Base-by-base conservation (phyloP, 768 basidiomycete species). In the Mycena vitilis region DNA sequence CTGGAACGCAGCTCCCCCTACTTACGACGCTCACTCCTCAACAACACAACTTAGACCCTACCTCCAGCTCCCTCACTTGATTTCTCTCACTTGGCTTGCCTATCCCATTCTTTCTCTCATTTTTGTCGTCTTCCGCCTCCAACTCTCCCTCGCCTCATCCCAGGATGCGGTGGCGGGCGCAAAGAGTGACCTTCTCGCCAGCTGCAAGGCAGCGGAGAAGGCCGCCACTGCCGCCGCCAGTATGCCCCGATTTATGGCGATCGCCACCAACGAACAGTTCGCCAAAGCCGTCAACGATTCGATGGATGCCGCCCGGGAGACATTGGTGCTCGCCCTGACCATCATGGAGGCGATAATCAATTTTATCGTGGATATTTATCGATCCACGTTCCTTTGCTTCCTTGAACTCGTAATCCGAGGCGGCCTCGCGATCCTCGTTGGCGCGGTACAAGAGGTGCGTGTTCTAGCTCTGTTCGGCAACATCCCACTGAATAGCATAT, bases 361-460 rank as follows among this genome's bases (percentile, higher is more conserved):
- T 74, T 98, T 99, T 79, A 87, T 98, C 71, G 87, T 99, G 71
- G 92, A 95, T 79, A 88, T 91, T 53, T 99, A 98, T 76, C 91
- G 96, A 47, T 96, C 95, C 4, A 93, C 96, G 4, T 91, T 97
- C 75, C 85, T 99, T 60, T 99, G 97, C 78, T 95, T 98, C 73
- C 81, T 98, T 71, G 95, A 99, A 78, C 85, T 99, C 51, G 89
- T 94, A 25, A 89, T 99, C 12, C 86, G 90, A 36, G 95, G 95
- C 20, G 91, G 87, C 8, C 83, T 99, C 59, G 85, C 88, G 30
- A 81, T 98, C 62, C 81, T 98, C 53, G 94, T 98, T 57, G 85
- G 82, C 55, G 95, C 95, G 8, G 94, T 95, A 0, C 83, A 95
- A 70, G 92, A 92, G 82, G 96, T 96, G 71, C 68, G 89, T 75